phyloP scores from a whole-genome alignment of 768 basidiomycete species.

The Mycena alexandri region DNA sequence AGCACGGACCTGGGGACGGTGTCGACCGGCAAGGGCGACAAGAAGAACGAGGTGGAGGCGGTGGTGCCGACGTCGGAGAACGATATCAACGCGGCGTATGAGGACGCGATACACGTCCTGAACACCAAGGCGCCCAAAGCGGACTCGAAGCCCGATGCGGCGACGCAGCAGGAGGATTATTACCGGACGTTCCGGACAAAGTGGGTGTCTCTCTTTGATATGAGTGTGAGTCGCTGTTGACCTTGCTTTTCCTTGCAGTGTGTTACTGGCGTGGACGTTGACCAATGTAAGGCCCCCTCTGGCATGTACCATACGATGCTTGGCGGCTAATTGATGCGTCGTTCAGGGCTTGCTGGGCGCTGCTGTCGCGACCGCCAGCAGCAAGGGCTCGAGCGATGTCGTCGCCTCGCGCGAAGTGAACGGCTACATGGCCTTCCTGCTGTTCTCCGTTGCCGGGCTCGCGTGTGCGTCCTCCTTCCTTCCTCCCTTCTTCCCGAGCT shows the following conservation, averaged over 20 bases:
- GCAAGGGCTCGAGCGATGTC: constrained; percentile 55
- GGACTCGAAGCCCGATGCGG: constrained; percentile 70
- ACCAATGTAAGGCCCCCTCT: constrained; percentile 73
- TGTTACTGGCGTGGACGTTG: constrained; percentile 87
- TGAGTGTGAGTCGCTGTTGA: no score
- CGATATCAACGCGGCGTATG: constrained; percentile 91
- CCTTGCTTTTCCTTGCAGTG: constrained; percentile 40
- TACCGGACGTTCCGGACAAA: constrained; percentile 93
- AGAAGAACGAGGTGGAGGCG: constrained; percentile 89
- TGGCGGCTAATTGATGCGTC: constrained; percentile 16
- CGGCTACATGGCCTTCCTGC: constrained; percentile 90
- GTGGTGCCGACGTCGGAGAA: constrained; percentile 87
- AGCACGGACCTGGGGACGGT: constrained; percentile 89
- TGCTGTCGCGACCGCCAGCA: constrained; percentile 69
- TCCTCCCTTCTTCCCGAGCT: not conserved
- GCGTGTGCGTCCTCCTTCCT: constrained; percentile 71
- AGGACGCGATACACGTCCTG: constrained; percentile 89
- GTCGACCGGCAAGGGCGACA: constrained; percentile 62
- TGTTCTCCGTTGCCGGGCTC: constrained; percentile 90
- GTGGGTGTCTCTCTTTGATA: constrained; percentile 58
- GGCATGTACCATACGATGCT: not conserved
- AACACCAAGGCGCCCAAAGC: constrained; percentile 82
- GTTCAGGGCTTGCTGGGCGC: constrained; percentile 78
- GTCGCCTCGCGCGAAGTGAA: constrained; percentile 70
- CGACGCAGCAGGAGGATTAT: constrained; percentile 85